Evolutionary conservation across 192 early-diverging fungal species (phyloP), one percentile per base, ranked within the genome.

Genomic region (Pilobolus umbonatus): DNA sequence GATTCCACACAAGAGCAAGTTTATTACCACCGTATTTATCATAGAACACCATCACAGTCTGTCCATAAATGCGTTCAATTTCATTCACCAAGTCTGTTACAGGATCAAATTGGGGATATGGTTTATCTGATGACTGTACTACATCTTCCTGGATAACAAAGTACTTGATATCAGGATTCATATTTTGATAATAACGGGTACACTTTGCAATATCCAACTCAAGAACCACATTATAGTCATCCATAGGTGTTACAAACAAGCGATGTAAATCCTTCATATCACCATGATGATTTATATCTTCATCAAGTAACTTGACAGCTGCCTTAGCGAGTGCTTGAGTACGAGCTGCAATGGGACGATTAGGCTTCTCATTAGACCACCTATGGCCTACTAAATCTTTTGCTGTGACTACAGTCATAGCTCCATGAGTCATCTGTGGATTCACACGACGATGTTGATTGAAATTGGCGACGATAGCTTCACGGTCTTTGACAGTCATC

Each of bases 221-320:
- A 52, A 98, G 77, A 14, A 98, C 49, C 25, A 81, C 74, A 68
- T 87, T 82, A 61, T 94, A 98, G 48, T 89, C 88, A 26, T 65
- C 54, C 14, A 89, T 73, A n/a, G 92, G 88, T 6, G 90, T 83
- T 5, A 89, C 73, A 75, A 95, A 98, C 14, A 94, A 51, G 56
- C 82, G 74, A 77, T 83, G 44, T 60, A 48, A 55, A 73, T 55
- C 31, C 0, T 44, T 57, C n/a, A n/a, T n/a, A n/a, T n/a, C n/a
- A n/a, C n/a, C n/a, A n/a, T n/a, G n/a, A n/a, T n/a, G n/a, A n/a
- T n/a, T n/a, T n/a, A n/a, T n/a, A 19, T 65, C 47, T 34, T 69
- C 32, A 19, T 78, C 78, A 6, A 93, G 51, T 17, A 76, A 68
- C 31, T 50, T 56, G 10, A 87, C 69, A 7, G 91, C 78, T 1